Conservation (phyloP, 768 basidiomycete genomes). For the Cytidiella melzeri region DNA sequence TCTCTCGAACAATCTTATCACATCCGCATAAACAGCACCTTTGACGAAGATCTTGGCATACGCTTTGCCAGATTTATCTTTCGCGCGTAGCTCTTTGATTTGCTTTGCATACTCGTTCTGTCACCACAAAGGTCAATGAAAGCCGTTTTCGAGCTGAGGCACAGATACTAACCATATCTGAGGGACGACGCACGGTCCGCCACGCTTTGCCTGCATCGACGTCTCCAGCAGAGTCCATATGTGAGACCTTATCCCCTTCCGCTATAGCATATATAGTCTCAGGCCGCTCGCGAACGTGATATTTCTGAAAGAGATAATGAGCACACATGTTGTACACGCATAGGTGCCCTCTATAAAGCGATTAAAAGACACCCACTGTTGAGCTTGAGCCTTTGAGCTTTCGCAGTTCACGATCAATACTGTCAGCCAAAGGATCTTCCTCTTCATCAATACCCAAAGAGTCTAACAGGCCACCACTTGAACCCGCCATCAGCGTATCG, state of each 20-base stretch:
- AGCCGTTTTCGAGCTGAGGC: neutral
- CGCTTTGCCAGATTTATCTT: slow-evolving; percentile 72
- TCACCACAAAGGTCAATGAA: slow-evolving; percentile 7
- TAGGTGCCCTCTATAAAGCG: neutral
- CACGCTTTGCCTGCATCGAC: slow-evolving; percentile 79
- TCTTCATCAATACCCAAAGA: slow-evolving; percentile 33
- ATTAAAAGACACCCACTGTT: slow-evolving; percentile 30
- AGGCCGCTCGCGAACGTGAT: slow-evolving; percentile 75
- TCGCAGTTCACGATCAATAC: slow-evolving; percentile 68
- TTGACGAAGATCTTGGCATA: slow-evolving; percentile 94
- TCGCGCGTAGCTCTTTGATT: slow-evolving; percentile 72
- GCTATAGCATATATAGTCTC: slow-evolving; percentile 72
- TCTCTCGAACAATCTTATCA: slow-evolving; percentile 4
- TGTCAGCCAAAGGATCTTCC: slow-evolving; percentile 56
- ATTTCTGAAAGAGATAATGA: slow-evolving; percentile 42
- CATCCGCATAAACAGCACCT: slow-evolving; percentile 41
- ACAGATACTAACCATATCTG: slow-evolving; percentile 73
- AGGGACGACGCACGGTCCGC: slow-evolving; percentile 82
- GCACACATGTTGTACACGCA: neutral
- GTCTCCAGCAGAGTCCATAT: slow-evolving; percentile 72
- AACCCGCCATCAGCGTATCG: slow-evolving; percentile 20
- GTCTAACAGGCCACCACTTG: slow-evolving; percentile 32
- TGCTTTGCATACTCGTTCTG: slow-evolving; percentile 94
- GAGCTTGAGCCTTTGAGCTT: slow-evolving; percentile 44
- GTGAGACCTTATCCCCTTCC: slow-evolving; percentile 64